A percentile compares a stretch with the other conserved stretches of the same genome.
Evolutionary conservation across 768 basidiomycete species (phyloP).

Genomic region (Mrakia gelida): DNA sequence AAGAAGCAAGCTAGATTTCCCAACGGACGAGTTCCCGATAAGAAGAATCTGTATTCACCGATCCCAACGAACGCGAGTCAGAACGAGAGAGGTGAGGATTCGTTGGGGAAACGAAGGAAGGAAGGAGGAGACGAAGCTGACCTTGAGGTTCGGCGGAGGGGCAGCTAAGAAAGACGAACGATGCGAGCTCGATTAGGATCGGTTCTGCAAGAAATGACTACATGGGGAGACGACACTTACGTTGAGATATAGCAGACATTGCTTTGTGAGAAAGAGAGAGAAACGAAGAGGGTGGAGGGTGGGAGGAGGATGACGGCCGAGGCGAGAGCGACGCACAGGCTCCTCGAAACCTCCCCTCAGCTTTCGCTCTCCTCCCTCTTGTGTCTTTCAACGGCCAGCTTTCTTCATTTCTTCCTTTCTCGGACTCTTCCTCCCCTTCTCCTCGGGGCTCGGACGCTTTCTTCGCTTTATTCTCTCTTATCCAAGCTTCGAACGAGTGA

Average conservation of each 20-base stretch:
- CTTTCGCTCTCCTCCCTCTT: not conserved
- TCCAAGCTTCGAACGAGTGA: not conserved
- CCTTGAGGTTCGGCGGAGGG: constrained; percentile 65
- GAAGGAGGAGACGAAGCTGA: constrained; percentile 1
- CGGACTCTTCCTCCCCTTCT: not conserved
- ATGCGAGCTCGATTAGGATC: not conserved
- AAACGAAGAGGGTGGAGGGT: not conserved
- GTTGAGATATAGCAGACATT: not conserved
- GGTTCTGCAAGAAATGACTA: not conserved
- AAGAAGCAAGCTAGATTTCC: constrained; percentile 82
- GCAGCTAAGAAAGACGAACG: too few species aligned
- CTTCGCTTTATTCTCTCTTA: not conserved
- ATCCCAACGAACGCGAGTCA: not conserved
- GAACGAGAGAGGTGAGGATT: too few species aligned
- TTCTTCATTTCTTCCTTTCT: not conserved
- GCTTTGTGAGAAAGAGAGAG: not conserved
- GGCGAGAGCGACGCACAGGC: not conserved
- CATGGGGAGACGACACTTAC: not conserved
- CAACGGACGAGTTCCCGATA: constrained; percentile 56
- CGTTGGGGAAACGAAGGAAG: not conserved
- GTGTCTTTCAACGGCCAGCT: not conserved
- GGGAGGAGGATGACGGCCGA: not conserved
- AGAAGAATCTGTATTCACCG: constrained; percentile 31
- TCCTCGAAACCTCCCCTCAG: not conserved
- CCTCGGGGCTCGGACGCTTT: not conserved